Evolutionary conservation across 1,139 yeast species (phyloP), one percentile per base, ranked within the genome.

Genomic region (Debaryomycetaceae sp.): DNA sequence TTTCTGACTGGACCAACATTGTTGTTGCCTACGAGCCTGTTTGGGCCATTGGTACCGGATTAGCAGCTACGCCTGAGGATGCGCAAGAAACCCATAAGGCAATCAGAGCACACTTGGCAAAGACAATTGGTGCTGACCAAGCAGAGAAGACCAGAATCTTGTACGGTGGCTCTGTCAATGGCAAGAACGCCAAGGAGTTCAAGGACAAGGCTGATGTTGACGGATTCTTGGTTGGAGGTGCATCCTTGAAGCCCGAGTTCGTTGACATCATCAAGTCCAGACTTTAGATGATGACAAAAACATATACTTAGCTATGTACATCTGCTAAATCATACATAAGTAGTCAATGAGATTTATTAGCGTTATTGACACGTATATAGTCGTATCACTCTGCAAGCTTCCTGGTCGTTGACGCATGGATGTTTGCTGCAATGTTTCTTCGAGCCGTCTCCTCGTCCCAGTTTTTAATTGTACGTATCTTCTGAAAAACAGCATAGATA

Each of bases 41-140:
- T 56, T 92, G 98, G 98, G 99, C 99, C 56, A 92, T 92, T 61
- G 99, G 99, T 68, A 91, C 98, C 56, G 99, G 99, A 62, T 82
- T 92, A 63, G 97, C 98, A 61, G 98, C 98, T 52, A 92, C 98
- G 55, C 91, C 98, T 52, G 88, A 87, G 52, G 98, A 92, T 64
- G 98, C 97, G 55, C 96, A 89, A 77, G 88, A 83, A 54, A 89
- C 95, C 62, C 98, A 94, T 78, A 80, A 80, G 65, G 80, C 78
- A 53, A 87, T 94, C 73, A 87, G 98, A 78, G 79, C 70, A 46
- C 91, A 79, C 78, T 79, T 92, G 67, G 73, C 79, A 53, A 73
- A 78, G 61, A 79, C 86, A 69, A 79, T 92, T 61, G 94, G 95
- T 64, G 76, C 69, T 37, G 80, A 81, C 49, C 85, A 78, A 64